Base-by-base conservation (phyloP, 352 stramenopile genomes). In the Globisporangium perplexum region DNA sequence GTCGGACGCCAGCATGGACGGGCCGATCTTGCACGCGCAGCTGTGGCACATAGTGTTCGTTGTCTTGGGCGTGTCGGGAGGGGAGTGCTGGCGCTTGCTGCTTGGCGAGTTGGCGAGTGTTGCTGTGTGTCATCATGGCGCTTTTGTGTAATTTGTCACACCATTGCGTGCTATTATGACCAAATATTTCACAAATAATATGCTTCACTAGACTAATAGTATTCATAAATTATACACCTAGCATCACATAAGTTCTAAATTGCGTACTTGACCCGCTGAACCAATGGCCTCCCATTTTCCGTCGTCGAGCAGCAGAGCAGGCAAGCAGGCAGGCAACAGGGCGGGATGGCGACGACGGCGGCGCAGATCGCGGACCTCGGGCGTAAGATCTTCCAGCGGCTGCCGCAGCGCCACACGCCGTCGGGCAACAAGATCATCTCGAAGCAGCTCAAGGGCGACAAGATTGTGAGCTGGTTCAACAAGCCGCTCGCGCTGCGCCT, bases 1-100 rank as follows among this genome's bases (percentile, higher is more conserved):
- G 65, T 99, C 96, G 39, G 88, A 98, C 47, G 93, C 90, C 36
- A 98, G 69, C 53, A 98, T 77, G 36, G 91, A 98, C 41, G 96
- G 96, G 20, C 86, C 89, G 71, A 98, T 98, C 68, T 94, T 81
- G 53, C 84, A 92, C 22, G 63, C 47, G 57, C 84, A 94, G 48
- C 69, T 65, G 67, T 94, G 83, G 62, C 83, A 94, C 83, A 94
- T 94, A 6, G 10, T 70, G 23, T 12, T 26, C 30, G 24, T 3
- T 39, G 12, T 39, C 18, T 12, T 17, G n/a, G n/a, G n/a, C n/a
- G n/a, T n/a, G n/a, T n/a, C n/a, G n/a, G n/a, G n/a, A n/a, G n/a
- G n/a, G n/a, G n/a, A n/a, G n/a, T n/a, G n/a, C n/a, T n/a, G n/a
- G n/a, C 5, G 11, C 31, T 36, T 12, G 31, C 31, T 36, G 31